Conservation (phyloP, 768 basidiomycete species). For the Cubamyces lactineus region DNA sequence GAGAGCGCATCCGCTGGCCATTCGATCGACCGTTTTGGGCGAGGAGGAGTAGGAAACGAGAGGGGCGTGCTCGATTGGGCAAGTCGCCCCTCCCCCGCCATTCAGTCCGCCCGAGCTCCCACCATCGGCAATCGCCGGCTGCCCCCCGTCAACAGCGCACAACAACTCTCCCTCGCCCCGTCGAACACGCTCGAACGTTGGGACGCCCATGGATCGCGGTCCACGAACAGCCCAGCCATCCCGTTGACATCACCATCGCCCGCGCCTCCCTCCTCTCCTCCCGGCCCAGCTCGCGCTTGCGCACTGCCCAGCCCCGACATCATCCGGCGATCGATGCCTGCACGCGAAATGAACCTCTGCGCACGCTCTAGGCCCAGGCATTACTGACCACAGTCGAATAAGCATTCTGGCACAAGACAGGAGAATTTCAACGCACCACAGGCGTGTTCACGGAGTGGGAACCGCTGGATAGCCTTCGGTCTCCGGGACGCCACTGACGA, state of each 20-base stretch:
- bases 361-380: not conserved
- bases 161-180: constrained; percentile 7
- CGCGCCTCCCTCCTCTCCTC: not conserved
- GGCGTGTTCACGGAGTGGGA: constrained; percentile 18
- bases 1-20: constrained; percentile 17
- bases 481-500: not conserved
- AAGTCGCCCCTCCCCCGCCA: constrained; percentile 18
- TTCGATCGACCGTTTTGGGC: constrained; percentile 25
- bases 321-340: constrained; percentile 3
- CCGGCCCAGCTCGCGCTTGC: constrained; percentile 4
- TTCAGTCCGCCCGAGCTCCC: not conserved
- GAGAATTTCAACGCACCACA: constrained; percentile 7
- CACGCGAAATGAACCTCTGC: constrained; percentile 17
- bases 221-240: constrained; percentile 10
- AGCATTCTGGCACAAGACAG: not conserved
- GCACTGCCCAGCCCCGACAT: constrained; percentile 1
- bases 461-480: constrained; percentile 7
- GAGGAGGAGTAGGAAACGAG: constrained; percentile 17
- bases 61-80: constrained; percentile 19
- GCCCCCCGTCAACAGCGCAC: constrained; percentile 8
- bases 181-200: constrained; percentile 18
- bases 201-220: not conserved
- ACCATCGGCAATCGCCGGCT: constrained; percentile 24
- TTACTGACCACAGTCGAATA: not conserved
- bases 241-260: constrained; percentile 17